phyloP scores from a whole-genome alignment of 495 filamentous ascomycete genomes.

The Filosporella fistucella region DNA sequence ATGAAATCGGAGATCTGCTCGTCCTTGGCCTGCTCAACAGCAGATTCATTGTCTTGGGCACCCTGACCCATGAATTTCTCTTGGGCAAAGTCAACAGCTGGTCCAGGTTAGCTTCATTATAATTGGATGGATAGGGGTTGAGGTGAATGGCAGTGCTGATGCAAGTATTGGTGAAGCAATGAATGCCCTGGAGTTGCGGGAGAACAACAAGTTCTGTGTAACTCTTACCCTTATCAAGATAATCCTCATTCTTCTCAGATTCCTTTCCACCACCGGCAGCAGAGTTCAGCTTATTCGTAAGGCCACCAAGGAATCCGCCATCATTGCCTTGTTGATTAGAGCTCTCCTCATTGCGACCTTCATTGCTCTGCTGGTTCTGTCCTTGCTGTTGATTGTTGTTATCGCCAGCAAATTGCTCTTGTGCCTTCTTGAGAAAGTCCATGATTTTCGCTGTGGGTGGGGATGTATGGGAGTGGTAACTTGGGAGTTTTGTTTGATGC shows the following conservation, averaged over 20 bases:
- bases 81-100: constrained; percentile 65
- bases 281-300: constrained; percentile 52
- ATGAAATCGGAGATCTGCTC: constrained; percentile 62
- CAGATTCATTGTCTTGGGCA: constrained; percentile 64
- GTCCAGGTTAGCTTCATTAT: too few species aligned
- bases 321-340: background rate
- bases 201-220: too few species aligned
- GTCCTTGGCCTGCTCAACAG: constrained; percentile 71
- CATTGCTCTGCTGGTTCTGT: background rate
- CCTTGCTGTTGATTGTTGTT: constrained; percentile 1
- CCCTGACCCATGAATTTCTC: constrained; percentile 62
- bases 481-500: background rate
- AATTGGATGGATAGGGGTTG: too few species aligned
- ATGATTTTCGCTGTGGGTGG: background rate
- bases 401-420: background rate
- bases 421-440: constrained; percentile 10
- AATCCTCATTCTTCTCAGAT: constrained; percentile 69
- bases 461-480: background rate
- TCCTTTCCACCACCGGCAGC: constrained; percentile 58
- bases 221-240: constrained; percentile 55
- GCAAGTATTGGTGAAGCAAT: background rate
- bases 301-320: constrained; percentile 44
- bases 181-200: background rate
- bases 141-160: background rate
- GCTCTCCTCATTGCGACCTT: background rate